phyloP scores from a whole-genome alignment of 345 rosid genomes.

The Camelina laxa region DNA sequence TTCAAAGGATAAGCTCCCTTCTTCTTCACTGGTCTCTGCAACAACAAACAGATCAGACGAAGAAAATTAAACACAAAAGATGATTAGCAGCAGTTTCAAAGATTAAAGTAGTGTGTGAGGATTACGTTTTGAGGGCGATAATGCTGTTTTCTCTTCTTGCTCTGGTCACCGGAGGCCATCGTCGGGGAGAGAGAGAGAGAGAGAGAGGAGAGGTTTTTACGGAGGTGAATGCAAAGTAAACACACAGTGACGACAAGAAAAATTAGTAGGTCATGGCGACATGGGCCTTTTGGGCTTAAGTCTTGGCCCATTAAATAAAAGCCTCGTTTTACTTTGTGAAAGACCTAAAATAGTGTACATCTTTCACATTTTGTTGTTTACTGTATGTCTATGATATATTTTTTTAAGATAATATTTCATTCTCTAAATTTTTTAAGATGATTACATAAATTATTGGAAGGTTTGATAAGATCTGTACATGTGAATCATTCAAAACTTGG shows the following conservation, averaged over 20 bases:
- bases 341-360: no score
- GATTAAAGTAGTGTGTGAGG: neutral
- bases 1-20: conserved; percentile 81
- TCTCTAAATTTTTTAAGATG: no score
- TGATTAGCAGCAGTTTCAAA: neutral
- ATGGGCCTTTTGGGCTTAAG: conserved; percentile 24
- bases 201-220: neutral
- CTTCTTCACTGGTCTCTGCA: conserved; percentile 82
- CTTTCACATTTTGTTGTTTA: no score
- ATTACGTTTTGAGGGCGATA: conserved; percentile 74
- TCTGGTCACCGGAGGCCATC: conserved; percentile 58
- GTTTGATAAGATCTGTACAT: no score
- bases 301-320: conserved; percentile 13
- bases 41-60: conserved; percentile 1
- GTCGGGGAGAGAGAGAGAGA: conserved; percentile 19
- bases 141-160: conserved; percentile 80
- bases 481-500: no score
- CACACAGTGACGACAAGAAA: neutral
- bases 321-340: neutral
- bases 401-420: no score
- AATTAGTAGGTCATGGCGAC: conserved; percentile 24
- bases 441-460: no score
- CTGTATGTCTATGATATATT: no score
- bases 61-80: neutral
- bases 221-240: neutral